phyloP scores from a whole-genome alignment of 768 basidiomycete species.

The Boletus eberwhitei region DNA sequence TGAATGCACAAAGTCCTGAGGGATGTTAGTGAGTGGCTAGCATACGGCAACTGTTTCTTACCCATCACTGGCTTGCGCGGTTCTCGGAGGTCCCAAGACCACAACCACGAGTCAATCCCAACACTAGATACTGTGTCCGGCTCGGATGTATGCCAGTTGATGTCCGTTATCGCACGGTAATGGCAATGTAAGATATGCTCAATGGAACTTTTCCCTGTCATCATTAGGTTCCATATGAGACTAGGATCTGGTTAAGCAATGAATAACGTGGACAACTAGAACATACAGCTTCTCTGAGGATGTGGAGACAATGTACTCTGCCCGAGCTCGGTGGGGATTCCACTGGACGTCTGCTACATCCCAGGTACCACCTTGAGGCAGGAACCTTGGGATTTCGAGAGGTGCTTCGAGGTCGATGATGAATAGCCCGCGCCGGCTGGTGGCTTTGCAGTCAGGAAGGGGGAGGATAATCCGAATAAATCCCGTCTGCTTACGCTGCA shows the following conservation, averaged over 20 bases:
- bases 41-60: slow-evolving; percentile 15
- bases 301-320: slow-evolving; percentile 83
- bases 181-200: slow-evolving; percentile 85
- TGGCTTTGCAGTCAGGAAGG: neutral
- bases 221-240: slow-evolving; percentile 91
- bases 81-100: slow-evolving; percentile 87
- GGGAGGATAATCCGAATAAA: neutral
- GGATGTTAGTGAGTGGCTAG: neutral
- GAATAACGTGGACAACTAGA: neutral
- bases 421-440: slow-evolving; percentile 82
- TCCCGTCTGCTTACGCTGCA: slow-evolving; percentile 59
- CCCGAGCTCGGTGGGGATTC: slow-evolving; percentile 77
- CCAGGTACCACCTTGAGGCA: slow-evolving; percentile 96
- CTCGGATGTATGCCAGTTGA: slow-evolving; percentile 92
- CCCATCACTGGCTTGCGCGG: slow-evolving; percentile 70
- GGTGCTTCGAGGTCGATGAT: slow-evolving; percentile 93
- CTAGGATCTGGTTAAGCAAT: slow-evolving; percentile 32
- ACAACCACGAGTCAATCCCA: slow-evolving; percentile 91
- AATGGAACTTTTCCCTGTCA: slow-evolving; percentile 73
- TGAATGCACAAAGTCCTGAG: slow-evolving; percentile 56
- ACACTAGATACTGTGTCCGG: slow-evolving; percentile 86
- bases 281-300: slow-evolving; percentile 84
- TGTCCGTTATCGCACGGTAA: slow-evolving; percentile 94
- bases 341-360: slow-evolving; percentile 92
- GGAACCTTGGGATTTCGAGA: slow-evolving; percentile 82